These are phyloP conservation scores for Cyanidiococcus yangmingshanensis DNA, from an alignment of 23 red algal species.

Conservation along the genomic window DNA sequence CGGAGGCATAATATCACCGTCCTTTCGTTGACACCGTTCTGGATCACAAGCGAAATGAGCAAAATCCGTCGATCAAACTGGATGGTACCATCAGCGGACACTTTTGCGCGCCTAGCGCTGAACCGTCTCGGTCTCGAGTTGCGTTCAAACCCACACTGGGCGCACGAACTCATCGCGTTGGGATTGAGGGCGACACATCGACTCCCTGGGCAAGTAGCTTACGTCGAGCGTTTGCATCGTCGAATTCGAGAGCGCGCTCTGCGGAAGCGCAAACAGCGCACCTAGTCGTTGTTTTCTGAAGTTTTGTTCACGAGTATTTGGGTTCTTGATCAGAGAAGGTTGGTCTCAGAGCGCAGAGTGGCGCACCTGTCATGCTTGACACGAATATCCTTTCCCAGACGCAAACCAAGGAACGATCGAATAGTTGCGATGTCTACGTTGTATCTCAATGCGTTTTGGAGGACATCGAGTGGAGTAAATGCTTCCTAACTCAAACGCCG, in stretches of 20 bases:
- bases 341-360: too few relatives aligned
- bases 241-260: conserved; percentile 54
- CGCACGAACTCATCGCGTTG: conserved; percentile 48
- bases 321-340: too few relatives aligned
- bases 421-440: too few relatives aligned
- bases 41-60: conserved; percentile 70
- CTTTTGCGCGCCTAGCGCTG: conserved; percentile 44
- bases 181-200: conserved; percentile 29
- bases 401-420: too few relatives aligned
- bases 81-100: conserved; percentile 53
- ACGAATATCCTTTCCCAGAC: too few relatives aligned
- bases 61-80: conserved; percentile 49
- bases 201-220: conserved; percentile 34
- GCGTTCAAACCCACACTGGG: conserved; percentile 55
- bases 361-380: too few relatives aligned
- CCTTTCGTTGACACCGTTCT: conserved; percentile 68
- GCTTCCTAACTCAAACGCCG: too few relatives aligned
- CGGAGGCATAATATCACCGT: conserved; percentile 32
- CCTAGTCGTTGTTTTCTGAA: too few relatives aligned
- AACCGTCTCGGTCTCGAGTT: conserved; percentile 27
- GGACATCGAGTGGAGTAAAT: too few relatives aligned
- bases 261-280: conserved; percentile 38
- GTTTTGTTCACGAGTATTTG: too few relatives aligned
- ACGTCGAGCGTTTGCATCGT: conserved; percentile 46
- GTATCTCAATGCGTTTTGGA: too few relatives aligned